These are phyloP conservation scores for Yamadazyma diddensiae DNA, from an alignment of 1,139 yeast species.

Conservation along the genomic window DNA sequence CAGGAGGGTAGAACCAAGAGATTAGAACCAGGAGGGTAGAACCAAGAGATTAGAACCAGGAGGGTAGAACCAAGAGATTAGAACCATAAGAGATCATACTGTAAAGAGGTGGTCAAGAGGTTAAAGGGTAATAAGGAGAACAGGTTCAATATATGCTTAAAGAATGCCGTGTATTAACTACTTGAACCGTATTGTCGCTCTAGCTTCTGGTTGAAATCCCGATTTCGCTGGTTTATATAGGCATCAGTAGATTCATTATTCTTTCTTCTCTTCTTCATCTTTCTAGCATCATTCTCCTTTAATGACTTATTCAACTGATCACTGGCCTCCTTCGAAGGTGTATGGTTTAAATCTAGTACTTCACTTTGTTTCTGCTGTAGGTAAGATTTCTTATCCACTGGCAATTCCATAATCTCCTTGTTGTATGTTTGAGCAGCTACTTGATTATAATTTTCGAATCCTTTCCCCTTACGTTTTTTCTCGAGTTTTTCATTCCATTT, in stretches of 20 bases:
- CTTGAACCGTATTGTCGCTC: conserved; percentile 56
- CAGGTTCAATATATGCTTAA: no score
- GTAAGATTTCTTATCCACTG: conserved; percentile 45
- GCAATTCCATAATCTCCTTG: conserved; percentile 39
- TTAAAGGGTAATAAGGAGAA: no score
- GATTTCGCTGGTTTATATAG: conserved; percentile 71
- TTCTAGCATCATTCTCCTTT: conserved; percentile 29
- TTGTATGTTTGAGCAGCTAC: conserved; percentile 56
- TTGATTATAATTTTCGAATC: conserved; percentile 38
- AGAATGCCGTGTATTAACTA: no score
- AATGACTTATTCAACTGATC: conserved; percentile 8
- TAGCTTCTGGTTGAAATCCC: conserved; percentile 72
- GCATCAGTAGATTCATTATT: conserved; percentile 35
- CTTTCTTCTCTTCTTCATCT: conserved; percentile 24
- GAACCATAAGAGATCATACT: no score
- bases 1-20: no score
- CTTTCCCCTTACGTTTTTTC: conserved; percentile 9
- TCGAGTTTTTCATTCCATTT: conserved; percentile 54
- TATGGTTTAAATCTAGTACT: conserved; percentile 3
- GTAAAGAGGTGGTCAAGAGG: no score
- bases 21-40: no score
- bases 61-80: no score
- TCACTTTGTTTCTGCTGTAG: conserved; percentile 23
- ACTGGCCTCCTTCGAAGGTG: conserved; percentile 7
- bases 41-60: no score